Conservation (phyloP, 1,284 basidiomycete genomes). For the Apiotrichum veenhuisii region DNA sequence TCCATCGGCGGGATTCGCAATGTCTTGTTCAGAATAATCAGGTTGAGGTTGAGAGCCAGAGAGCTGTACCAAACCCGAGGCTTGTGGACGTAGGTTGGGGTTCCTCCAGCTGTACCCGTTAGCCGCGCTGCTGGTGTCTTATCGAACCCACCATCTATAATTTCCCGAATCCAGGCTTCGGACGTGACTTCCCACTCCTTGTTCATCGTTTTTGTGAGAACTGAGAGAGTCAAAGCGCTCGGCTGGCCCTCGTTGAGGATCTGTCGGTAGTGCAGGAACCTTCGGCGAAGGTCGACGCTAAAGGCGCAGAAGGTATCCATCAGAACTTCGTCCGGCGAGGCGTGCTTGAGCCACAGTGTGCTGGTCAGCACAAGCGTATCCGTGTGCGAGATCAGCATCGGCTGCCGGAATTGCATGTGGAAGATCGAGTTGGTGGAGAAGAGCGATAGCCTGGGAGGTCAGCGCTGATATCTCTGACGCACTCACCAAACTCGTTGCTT, state of each 20-base stretch:
- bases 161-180: slow-evolving; percentile 37
- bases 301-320: slow-evolving; percentile 33
- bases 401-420: slow-evolving; percentile 41
- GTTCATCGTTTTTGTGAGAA: slow-evolving; percentile 36
- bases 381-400: slow-evolving; percentile 33
- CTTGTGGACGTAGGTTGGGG: slow-evolving; percentile 28
- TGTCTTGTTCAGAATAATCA: slow-evolving; percentile 37
- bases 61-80: slow-evolving; percentile 34
- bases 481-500: slow-evolving; percentile 34
- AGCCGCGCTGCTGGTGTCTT: too few species aligned
- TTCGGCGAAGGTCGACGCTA: slow-evolving; percentile 31
- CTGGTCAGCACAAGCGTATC: slow-evolving; percentile 31
- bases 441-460: slow-evolving; percentile 28
- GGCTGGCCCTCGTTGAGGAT: slow-evolving; percentile 25
- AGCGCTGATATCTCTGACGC: too few species aligned
- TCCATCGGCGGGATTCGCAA: slow-evolving; percentile 31
- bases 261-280: slow-evolving; percentile 35
- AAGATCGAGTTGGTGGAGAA: slow-evolving; percentile 41
- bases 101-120: slow-evolving; percentile 22
- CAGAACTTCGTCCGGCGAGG: slow-evolving; percentile 23
- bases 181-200: slow-evolving; percentile 31
- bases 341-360: slow-evolving; percentile 27
- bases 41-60: slow-evolving; percentile 36
- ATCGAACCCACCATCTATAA: slow-evolving; percentile 30
- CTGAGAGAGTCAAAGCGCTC: slow-evolving; percentile 28